Conservation (phyloP, 139 green algal genomes). For the Chlamydomonas schloesseri region DNA sequence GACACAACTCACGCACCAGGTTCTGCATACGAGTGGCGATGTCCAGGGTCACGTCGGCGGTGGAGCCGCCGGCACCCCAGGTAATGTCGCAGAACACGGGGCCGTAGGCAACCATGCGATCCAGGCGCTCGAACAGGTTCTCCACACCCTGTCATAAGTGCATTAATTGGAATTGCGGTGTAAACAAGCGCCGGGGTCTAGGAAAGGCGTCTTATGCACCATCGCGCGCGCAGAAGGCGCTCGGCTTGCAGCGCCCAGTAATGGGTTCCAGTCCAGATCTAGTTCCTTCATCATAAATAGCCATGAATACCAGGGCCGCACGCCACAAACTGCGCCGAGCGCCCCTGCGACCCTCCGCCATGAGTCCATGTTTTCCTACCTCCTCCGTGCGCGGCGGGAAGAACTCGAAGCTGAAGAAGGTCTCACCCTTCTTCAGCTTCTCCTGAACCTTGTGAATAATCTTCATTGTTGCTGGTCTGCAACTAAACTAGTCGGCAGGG, state of each 20-base stretch:
- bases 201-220: no score
- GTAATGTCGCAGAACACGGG: slow-evolving; percentile 98
- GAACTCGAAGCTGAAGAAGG: slow-evolving; percentile 97
- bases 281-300: no score
- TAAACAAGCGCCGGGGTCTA: no score
- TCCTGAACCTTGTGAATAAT: slow-evolving; percentile 93
- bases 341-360: no score
- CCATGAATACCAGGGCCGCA: no score
- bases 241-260: no score
- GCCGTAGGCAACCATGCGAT: slow-evolving; percentile 86
- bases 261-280: no score
- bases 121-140: slow-evolving; percentile 93
- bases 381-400: slow-evolving; percentile 96
- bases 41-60: slow-evolving; percentile 95
- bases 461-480: slow-evolving; percentile 75
- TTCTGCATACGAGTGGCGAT: slow-evolving; percentile 97
- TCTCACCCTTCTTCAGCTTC: slow-evolving; percentile 74
- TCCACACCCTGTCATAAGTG: slow-evolving; percentile 80
- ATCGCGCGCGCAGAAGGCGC: no score
- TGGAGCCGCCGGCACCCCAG: slow-evolving; percentile 97
- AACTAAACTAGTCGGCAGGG: no score
- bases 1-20: slow-evolving; percentile 65
- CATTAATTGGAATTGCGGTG: no score
- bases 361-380: slow-evolving; percentile 48
- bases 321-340: no score